Evolutionary conservation across 352 stramenopile species (phyloP).

Genomic region (Globisporangium orthogonon): DNA sequence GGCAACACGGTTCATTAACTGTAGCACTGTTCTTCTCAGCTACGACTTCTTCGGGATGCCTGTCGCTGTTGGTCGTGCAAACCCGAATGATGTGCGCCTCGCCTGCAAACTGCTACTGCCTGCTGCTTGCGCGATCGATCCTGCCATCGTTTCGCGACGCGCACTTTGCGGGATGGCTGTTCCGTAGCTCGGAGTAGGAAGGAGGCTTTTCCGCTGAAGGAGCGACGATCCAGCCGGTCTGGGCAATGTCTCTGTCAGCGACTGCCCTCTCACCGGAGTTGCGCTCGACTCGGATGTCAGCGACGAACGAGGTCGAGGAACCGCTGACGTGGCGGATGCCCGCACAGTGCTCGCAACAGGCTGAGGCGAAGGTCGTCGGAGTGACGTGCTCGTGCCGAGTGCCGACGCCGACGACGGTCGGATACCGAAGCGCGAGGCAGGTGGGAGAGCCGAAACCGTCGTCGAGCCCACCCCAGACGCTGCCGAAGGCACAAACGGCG

Average conservation of each 20-base stretch:
- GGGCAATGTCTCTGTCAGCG: conserved; percentile 1
- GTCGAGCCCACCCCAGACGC: not conserved
- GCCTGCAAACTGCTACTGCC: conserved; percentile 8
- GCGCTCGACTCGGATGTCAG: conserved; percentile 6
- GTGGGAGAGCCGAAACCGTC: not conserved
- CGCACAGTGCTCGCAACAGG: not conserved
- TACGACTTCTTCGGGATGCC: conserved; percentile 15
- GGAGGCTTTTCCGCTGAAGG: conserved; percentile 20
- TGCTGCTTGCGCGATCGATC: conserved; percentile 11
- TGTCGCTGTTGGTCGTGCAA: conserved; percentile 16
- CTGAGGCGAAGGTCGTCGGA: conserved; percentile 6
- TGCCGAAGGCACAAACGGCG: conserved; percentile 1
- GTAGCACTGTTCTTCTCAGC: no score
- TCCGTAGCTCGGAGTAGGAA: conserved; percentile 13
- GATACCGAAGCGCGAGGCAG: conserved; percentile 8
- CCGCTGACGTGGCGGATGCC: not conserved
- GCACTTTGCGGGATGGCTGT: conserved; percentile 1
- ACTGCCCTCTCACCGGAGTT: not conserved
- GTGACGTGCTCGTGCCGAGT: conserved; percentile 2
- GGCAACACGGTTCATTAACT: no score
- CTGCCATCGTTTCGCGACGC: conserved; percentile 11
- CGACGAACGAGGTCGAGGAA: conserved; percentile 2
- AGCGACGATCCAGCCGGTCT: conserved; percentile 12
- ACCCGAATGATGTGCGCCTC: conserved; percentile 27
- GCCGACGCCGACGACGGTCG: conserved; percentile 5